A percentile compares a stretch with the other conserved stretches of the same genome.
Evolutionary conservation across 1,284 basidiomycete species (phyloP).

Genomic region (Ceratobasidium sp.): DNA sequence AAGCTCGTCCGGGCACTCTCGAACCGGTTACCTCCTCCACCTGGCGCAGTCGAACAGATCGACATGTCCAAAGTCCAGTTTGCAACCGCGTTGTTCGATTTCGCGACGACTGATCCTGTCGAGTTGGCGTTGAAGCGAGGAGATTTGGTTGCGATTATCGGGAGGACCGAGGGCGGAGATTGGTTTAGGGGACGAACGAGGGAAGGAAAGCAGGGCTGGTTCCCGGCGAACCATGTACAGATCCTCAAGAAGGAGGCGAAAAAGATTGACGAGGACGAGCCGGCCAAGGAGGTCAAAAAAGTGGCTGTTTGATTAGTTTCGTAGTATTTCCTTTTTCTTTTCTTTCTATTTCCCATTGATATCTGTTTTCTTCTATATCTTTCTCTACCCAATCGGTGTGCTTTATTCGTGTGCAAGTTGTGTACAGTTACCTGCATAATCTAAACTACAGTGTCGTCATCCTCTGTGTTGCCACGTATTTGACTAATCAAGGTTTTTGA

Average conservation of each 20-base stretch:
- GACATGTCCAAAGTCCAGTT: conserved; percentile 87
- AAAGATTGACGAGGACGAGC: neutral
- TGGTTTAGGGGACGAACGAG: conserved; percentile 98
- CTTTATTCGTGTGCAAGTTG: too few species aligned
- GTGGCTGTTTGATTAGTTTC: conserved; percentile 10
- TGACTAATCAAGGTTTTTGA: too few species aligned
- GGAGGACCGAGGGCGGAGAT: conserved; percentile 84
- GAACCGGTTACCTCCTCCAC: conserved; percentile 65
- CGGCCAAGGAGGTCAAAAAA: neutral
- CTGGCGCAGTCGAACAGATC: conserved; percentile 66
- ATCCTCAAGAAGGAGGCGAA: conserved; percentile 68
- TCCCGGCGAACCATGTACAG: conserved; percentile 92
- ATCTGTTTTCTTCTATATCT: too few species aligned
- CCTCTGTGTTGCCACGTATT: too few species aligned
- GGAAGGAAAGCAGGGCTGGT: conserved; percentile 96
- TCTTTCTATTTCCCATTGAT: too few species aligned
- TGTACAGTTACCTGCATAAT: too few species aligned
- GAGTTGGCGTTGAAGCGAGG: conserved; percentile 90
- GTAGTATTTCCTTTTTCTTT: neutral
- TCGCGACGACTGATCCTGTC: conserved; percentile 78
- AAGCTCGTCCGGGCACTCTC: conserved; percentile 84
- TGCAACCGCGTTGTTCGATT: conserved; percentile 88
- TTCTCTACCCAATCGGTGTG: too few species aligned
- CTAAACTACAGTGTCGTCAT: too few species aligned
- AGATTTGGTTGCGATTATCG: conserved; percentile 95